These are phyloP conservation scores for Chenopodium suecicum DNA, from an alignment of 148 eudicot genomes.

Conservation along the genomic window DNA sequence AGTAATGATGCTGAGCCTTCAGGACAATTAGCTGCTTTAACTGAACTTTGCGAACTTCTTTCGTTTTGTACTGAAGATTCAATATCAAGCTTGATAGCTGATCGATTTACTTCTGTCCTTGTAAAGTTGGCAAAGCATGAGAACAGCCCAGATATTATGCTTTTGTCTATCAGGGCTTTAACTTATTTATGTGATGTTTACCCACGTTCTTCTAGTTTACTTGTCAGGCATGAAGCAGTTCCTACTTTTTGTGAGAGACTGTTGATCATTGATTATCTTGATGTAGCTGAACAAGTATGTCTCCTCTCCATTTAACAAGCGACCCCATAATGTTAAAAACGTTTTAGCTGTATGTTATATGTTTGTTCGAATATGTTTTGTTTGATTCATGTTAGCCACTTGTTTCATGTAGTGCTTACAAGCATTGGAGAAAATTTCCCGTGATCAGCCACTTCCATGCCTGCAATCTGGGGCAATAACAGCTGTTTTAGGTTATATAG, in stretches of 20 bases:
- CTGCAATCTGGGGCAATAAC: slow-evolving; percentile 79
- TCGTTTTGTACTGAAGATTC: slow-evolving; percentile 71
- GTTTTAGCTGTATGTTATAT: neutral
- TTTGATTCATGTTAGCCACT: neutral
- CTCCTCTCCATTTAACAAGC: neutral
- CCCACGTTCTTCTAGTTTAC: slow-evolving; percentile 57
- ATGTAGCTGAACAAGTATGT: slow-evolving; percentile 94
- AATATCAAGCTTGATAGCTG: slow-evolving; percentile 53
- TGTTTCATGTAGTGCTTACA: slow-evolving; percentile 79
- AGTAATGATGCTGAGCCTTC: slow-evolving; percentile 59
- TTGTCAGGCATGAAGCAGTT: slow-evolving; percentile 72
- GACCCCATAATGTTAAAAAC: neutral
- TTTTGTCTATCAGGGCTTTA: slow-evolving; percentile 81
- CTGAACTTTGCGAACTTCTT: slow-evolving; percentile 81
- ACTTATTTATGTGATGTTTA: slow-evolving; percentile 85
- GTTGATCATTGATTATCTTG: slow-evolving; percentile 67
- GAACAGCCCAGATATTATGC: slow-evolving; percentile 72
- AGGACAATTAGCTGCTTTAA: slow-evolving; percentile 60
- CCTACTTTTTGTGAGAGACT: slow-evolving; percentile 81
- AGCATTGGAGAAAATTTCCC: slow-evolving; percentile 92
- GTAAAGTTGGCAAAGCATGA: slow-evolving; percentile 72
- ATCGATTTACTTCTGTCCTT: slow-evolving; percentile 60
- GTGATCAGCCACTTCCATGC: slow-evolving; percentile 78
- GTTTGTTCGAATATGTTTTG: neutral
- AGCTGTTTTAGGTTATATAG: slow-evolving; percentile 79